These are phyloP conservation scores for Cenchrus fungigraminus DNA, from an alignment of 176 grass and related monocot species.

Conservation along the genomic window DNA sequence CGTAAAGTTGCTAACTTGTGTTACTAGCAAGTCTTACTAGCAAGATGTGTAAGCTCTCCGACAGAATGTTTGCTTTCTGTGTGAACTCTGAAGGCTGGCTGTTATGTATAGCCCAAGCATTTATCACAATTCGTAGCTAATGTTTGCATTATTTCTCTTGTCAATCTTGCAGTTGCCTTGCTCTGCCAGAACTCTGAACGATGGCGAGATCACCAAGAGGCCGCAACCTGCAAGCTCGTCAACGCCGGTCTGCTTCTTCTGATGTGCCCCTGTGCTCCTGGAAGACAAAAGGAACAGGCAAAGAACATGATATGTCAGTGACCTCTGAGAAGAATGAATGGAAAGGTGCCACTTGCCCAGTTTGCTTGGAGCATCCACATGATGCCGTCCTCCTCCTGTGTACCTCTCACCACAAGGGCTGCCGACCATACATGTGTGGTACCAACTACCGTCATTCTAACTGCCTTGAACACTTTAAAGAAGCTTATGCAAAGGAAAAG, in stretches of 20 bases:
- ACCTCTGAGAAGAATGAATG: conserved; percentile 75
- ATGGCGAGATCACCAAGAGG: conserved; percentile 62
- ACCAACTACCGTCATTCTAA: conserved; percentile 85
- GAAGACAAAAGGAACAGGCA: conserved; percentile 35
- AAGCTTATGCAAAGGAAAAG: conserved; percentile 70
- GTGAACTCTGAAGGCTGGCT: background rate
- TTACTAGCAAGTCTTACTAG: conserved; percentile 14
- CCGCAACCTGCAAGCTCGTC: conserved; percentile 48
- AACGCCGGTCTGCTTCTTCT: conserved; percentile 47
- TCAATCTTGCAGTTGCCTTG: conserved; percentile 31
- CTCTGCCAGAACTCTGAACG: conserved; percentile 23
- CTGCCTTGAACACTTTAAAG: conserved; percentile 89
- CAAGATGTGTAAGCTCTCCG: conserved; percentile 12
- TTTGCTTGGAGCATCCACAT: conserved; percentile 93
- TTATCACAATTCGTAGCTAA: conserved; percentile 2
- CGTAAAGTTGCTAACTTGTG: background rate
- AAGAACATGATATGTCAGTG: conserved; percentile 45
- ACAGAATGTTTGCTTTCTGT: conserved; percentile 25
- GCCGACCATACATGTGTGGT: conserved; percentile 95
- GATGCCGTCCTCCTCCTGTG: conserved; percentile 98
- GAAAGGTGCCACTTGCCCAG: conserved; percentile 83
- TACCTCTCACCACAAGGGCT: conserved; percentile 90
- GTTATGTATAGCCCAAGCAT: conserved; percentile 30
- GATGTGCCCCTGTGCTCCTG: conserved; percentile 36
- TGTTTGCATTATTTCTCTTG: conserved; percentile 21